Conservation (phyloP, 768 basidiomycete genomes). For the Boletus huronensis region DNA sequence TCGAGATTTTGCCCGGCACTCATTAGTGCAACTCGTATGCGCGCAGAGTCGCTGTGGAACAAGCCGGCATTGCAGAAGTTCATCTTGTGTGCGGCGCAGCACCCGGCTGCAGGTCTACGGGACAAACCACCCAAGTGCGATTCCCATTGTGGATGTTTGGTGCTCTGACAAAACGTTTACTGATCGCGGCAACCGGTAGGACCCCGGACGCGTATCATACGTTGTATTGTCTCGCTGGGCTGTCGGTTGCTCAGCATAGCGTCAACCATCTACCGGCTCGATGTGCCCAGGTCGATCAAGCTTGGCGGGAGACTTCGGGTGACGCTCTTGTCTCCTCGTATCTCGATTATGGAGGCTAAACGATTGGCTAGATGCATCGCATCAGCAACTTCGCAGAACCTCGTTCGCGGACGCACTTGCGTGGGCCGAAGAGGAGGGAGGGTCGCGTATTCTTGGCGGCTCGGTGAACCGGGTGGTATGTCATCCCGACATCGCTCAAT, state of each 20-base stretch:
- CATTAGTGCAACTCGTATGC: background rate
- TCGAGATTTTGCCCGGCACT: background rate
- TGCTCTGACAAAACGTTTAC: background rate
- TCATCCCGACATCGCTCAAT: background rate
- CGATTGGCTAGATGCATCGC: conserved; percentile 20
- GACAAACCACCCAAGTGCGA: conserved; percentile 94
- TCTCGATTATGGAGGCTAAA: conserved; percentile 5
- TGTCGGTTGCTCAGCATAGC: conserved; percentile 84
- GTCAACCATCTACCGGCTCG: conserved; percentile 47
- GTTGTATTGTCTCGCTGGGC: conserved; percentile 85
- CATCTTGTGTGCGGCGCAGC: conserved; percentile 81
- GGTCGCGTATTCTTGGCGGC: conserved; percentile 54
- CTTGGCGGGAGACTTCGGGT: conserved; percentile 37
- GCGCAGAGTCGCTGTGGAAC: conserved; percentile 49
- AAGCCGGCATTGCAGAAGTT: conserved; percentile 81
- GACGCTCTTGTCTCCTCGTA: background rate
- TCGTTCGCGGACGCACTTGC: conserved; percentile 55
- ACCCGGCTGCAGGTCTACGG: conserved; percentile 78
- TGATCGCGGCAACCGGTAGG: conserved; percentile 39
- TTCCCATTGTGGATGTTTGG: background rate
- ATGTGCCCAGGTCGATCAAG: conserved; percentile 30
- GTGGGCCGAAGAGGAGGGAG: conserved; percentile 69
- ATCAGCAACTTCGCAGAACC: conserved; percentile 35
- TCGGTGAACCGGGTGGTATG: conserved; percentile 61
- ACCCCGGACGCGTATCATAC: conserved; percentile 95